Percentiles rank a stretch among this genome's conserved stretches.
Evolutionary conservation across 192 early-diverging fungal genomes (phyloP).

Genomic region (Coemansia sp.): DNA sequence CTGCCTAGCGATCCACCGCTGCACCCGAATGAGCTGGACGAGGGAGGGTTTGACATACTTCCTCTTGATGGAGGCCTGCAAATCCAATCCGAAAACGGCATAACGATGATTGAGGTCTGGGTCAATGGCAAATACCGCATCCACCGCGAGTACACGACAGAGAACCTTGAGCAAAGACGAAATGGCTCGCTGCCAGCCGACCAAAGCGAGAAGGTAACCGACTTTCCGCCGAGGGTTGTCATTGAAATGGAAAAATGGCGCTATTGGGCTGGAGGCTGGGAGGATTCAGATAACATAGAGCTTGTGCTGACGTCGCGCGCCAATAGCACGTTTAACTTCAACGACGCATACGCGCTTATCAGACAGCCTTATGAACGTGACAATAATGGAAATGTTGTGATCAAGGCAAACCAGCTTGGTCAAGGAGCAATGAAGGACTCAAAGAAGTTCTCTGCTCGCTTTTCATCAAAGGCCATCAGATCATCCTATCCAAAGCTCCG

Average conservation of each 20-base stretch:
- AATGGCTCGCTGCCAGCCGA: constrained; percentile 28
- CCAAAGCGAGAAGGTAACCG: constrained; percentile 26
- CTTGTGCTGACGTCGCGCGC: constrained; percentile 42
- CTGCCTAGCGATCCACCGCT: constrained; percentile 54
- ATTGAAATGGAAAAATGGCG: constrained; percentile 17
- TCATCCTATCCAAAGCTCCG: constrained; percentile 21
- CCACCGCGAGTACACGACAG: constrained; percentile 59
- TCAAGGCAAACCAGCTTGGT: constrained; percentile 38
- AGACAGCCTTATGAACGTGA: constrained; percentile 9
- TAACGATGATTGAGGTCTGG: constrained; percentile 62
- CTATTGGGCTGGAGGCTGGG: constrained; percentile 34
- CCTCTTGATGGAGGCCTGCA: constrained; percentile 38
- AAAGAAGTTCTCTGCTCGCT: constrained; percentile 24
- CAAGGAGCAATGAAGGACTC: constrained; percentile 45
- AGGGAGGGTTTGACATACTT: constrained; percentile 27
- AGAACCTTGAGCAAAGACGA: constrained; percentile 31
- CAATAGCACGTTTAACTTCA: constrained; percentile 22
- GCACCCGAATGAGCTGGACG: constrained; percentile 20
- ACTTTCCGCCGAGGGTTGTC: constrained; percentile 23
- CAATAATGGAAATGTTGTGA: constrained; percentile 23
- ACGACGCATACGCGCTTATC: constrained; percentile 16
- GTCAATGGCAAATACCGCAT: constrained; percentile 50
- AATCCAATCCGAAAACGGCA: constrained; percentile 46
- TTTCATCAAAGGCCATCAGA: constrained; percentile 26
- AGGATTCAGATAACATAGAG: constrained; percentile 26